phyloP scores from a whole-genome alignment of 768 basidiomycete genomes.

The Hypholoma fasciculare region DNA sequence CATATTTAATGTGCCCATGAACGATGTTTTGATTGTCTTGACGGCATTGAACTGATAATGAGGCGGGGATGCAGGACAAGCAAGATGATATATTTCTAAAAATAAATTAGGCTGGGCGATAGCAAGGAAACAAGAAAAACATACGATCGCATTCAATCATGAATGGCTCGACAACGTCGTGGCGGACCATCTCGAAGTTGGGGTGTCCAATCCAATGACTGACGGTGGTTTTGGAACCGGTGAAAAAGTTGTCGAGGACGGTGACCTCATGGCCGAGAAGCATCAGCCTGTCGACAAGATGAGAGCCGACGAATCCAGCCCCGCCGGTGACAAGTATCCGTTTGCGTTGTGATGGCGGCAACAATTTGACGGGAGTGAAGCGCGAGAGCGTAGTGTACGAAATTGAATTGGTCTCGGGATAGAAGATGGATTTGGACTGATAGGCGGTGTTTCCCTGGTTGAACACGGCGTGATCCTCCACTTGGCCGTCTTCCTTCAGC shows the following conservation, averaged over 20 bases:
- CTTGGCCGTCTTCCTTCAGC: slow-evolving; percentile 38
- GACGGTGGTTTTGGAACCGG: slow-evolving; percentile 95
- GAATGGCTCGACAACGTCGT: slow-evolving; percentile 96
- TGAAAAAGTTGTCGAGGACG: slow-evolving; percentile 98
- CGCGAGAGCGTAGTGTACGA: slow-evolving; percentile 91
- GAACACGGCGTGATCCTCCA: slow-evolving; percentile 53
- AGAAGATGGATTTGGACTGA: slow-evolving; percentile 85
- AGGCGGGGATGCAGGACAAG: slow-evolving; percentile 95
- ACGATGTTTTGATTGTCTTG: slow-evolving; percentile 98
- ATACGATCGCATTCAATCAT: slow-evolving; percentile 98
- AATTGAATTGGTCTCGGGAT: slow-evolving; percentile 77
- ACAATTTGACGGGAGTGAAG: slow-evolving; percentile 90
- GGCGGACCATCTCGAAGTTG: slow-evolving; percentile 97
- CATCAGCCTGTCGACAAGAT: slow-evolving; percentile 97
- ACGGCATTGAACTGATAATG: slow-evolving; percentile 98
- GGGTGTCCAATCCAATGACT: slow-evolving; percentile 97
- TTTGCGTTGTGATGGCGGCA: slow-evolving; percentile 76
- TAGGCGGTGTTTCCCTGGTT: slow-evolving; percentile 51
- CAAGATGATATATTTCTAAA: slow-evolving; percentile 95
- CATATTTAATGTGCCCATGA: slow-evolving; percentile 99
- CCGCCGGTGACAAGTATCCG: slow-evolving; percentile 95
- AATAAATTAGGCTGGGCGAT: slow-evolving; percentile 8
- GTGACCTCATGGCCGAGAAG: slow-evolving; percentile 97
- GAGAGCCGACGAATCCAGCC: slow-evolving; percentile 98
- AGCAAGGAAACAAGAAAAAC: slow-evolving; percentile 25